Base-by-base conservation (phyloP, 805 yeast genomes). In the Candida tallmaniae region DNA sequence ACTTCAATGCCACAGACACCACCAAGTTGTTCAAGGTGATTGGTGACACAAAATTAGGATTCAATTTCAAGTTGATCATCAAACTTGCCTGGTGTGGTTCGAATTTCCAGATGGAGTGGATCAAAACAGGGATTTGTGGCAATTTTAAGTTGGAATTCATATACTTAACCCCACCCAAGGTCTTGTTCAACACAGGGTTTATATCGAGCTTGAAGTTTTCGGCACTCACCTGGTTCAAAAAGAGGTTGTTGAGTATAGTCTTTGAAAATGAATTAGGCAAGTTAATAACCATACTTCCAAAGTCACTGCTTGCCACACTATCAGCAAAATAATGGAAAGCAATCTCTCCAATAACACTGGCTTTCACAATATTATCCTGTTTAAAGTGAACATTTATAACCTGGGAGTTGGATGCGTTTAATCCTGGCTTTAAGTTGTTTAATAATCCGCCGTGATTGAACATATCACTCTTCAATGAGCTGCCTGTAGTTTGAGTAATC, bases 101-200 rank as follows among this genome's bases (percentile, higher is more conserved):
- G 52, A 82, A 83, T 51, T 88, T 83, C 97, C 97, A 93, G 29
- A 82, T 76, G 27, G 96, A 96, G 25, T 78, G 70, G 30, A 90
- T 70, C 19, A 74, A 56, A 17, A 90, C 58, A 9, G 97, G 97
- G 7, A 80, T 75, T 25, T 52, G 52, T 2, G 48, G 41, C 9
- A 36, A n/a, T 13, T 30, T 29, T 25, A 43, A 32, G 11, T 62
- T 54, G 38, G 68, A 62, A 22, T 48, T 38, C 53, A 81, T 68
- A 53, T 89, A 90, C 54, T 85, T 85, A 46, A 89, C 61, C 0
- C 89, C 95, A 18, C 94, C 94, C 23, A 83, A 65, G 1, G 94
- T 81, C 48, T 77, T 76, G 27, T 78, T 69, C 24, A 74, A 56
- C 28, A 83, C 76, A 29, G 69, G 66, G 4, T 60, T 56, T 15